A percentile compares a stretch with the other conserved stretches of the same genome.
phyloP scores from a whole-genome alignment of 2,329 filamentous ascomycete genomes.

The Curvularia sp. region DNA sequence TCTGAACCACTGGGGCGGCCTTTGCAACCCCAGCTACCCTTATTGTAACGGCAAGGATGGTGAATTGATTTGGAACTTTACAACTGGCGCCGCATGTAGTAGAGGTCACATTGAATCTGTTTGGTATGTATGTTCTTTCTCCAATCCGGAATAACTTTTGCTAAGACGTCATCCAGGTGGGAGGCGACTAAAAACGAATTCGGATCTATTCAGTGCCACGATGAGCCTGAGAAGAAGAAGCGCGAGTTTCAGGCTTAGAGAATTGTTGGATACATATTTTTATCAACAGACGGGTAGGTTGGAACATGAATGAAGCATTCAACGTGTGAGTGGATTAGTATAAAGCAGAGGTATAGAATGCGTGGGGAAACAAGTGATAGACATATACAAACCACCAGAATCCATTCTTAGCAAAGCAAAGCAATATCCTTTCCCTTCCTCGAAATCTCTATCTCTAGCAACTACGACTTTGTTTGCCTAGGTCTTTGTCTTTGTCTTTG shows the following conservation, averaged over 20 bases:
- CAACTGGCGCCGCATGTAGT: background rate
- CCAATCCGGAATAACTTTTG: background rate
- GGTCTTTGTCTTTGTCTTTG: no score
- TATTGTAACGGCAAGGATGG: constrained; percentile 1
- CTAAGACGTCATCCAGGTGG: background rate
- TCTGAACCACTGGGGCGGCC: background rate
- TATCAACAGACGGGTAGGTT: no score
- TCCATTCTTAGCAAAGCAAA: no score
- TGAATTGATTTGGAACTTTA: constrained; percentile 1
- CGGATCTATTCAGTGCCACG: background rate
- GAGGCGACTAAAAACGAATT: constrained; percentile 2
- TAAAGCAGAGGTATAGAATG: no score
- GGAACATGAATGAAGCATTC: no score
- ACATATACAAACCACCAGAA: no score
- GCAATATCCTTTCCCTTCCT: no score
- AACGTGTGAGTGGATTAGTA: no score
- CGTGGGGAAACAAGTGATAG: no score
- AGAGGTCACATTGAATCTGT: background rate
- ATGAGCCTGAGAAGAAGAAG: background rate
- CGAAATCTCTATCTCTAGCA: no score
- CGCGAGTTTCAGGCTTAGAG: background rate
- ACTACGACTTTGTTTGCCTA: no score
- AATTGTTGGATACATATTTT: no score
- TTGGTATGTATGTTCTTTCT: constrained; percentile 1
- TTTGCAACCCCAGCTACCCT: background rate